Evolutionary conservation across 192 early-diverging fungal genomes (phyloP).

Genomic region (Globomyces pollinis-pini): DNA sequence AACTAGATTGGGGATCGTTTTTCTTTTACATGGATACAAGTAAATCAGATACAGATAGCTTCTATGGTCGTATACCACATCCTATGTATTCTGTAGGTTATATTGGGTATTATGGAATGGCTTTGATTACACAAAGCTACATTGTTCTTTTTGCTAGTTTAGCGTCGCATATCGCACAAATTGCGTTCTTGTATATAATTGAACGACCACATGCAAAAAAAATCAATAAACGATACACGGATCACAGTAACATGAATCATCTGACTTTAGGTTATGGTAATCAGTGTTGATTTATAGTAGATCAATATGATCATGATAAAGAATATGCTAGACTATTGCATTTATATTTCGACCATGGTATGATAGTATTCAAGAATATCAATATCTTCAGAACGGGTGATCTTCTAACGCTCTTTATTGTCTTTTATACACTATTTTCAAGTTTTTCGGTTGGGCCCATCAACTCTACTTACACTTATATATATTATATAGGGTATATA

Average conservation of each 20-base stretch:
- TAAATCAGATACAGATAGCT: conserved; percentile 28
- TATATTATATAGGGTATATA: too few species aligned
- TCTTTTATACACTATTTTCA: conserved; percentile 63
- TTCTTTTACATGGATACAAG: conserved; percentile 70
- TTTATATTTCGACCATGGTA: conserved; percentile 72
- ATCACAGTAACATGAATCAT: conserved; percentile 3
- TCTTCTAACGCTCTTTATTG: conserved; percentile 66
- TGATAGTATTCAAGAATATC: conserved; percentile 86
- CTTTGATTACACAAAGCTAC: conserved; percentile 85
- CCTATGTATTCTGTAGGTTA: conserved; percentile 99
- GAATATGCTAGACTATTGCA: conserved; percentile 31
- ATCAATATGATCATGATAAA: not conserved
- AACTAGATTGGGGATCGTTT: conserved; percentile 94
- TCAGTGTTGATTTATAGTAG: conserved; percentile 4
- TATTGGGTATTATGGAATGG: conserved; percentile 89
- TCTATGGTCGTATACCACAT: conserved; percentile 82
- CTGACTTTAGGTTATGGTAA: too few species aligned
- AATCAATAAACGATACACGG: conserved; percentile 51
- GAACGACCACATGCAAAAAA: conserved; percentile 86
- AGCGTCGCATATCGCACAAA: conserved; percentile 79
- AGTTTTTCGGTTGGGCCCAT: conserved; percentile 49
- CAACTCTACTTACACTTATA: conserved; percentile 26
- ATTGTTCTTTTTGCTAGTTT: conserved; percentile 85
- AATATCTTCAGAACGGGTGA: conserved; percentile 82
- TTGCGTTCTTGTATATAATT: conserved; percentile 80